Evolutionary conservation across 805 yeast genomes (phyloP).

Genomic region (Hanseniaspora pseudoguilliermondii): DNA sequence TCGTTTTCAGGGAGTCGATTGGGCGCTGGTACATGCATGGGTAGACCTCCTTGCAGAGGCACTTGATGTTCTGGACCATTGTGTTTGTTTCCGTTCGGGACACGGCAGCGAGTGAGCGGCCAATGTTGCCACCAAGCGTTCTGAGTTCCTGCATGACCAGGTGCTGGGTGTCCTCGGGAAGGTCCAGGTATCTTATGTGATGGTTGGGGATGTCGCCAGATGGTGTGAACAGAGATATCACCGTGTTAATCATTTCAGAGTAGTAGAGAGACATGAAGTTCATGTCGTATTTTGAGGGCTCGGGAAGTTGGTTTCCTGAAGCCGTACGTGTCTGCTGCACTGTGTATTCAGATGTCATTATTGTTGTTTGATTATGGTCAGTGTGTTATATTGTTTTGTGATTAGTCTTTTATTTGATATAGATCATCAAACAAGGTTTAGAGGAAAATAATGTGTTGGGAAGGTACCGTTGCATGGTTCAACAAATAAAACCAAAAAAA

Average conservation of each 20-base stretch:
- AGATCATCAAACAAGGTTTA: too few species aligned
- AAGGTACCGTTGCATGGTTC: too few species aligned
- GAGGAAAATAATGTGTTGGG: too few species aligned
- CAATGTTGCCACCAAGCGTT: background rate
- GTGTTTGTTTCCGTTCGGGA: background rate
- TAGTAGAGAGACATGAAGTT: background rate
- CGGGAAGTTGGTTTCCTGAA: background rate
- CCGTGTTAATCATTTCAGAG: background rate
- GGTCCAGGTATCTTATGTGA: background rate
- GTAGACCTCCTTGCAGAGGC: conserved; percentile 89
- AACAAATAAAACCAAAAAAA: too few species aligned
- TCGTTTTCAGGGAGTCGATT: conserved; percentile 83
- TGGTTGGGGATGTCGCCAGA: background rate
- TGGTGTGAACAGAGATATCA: background rate
- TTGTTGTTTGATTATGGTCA: background rate
- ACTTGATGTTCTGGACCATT: conserved; percentile 44
- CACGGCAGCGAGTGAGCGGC: background rate
- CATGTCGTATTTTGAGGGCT: background rate
- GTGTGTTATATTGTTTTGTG: background rate
- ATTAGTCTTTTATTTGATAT: too few species aligned
- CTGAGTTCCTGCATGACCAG: background rate
- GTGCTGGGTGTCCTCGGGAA: background rate
- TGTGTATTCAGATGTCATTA: background rate
- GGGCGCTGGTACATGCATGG: conserved; percentile 64
- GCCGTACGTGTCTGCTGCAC: background rate